Evolutionary conservation across 148 eudicot genomes (phyloP), one percentile per base, ranked within the genome.

Genomic region (Camellia granthamiana): DNA sequence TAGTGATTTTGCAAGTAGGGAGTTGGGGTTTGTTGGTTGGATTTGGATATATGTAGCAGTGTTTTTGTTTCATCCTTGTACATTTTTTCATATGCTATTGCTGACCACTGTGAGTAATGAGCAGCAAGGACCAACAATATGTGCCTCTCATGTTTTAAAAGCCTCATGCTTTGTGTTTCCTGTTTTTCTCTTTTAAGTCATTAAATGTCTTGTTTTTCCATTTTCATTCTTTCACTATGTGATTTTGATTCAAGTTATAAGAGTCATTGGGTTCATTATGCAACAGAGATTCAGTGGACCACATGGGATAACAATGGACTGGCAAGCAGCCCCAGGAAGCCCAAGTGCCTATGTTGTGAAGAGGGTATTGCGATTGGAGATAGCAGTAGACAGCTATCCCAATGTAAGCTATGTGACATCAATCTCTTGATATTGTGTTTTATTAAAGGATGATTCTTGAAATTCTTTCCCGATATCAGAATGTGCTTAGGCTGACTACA

Each of bases 361-460:
- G 84, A 82, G 81, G 49, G 60, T 84, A 10, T 55, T 88, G 77
- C 87, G 90, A 74, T 84, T 88, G 81, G 90, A 88, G n/a, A 86
- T 88, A 72, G 87, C 90, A 11, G 90, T 88, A 7, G 88, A 80
- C 78, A 85, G 82, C 83, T 88, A 73, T 76, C 90, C 90, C 47
- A 82, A 85, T 84, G 90, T 88, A 81, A 79, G 86, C 63, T 52
- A 43, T 15, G 43, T 12, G 78, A 46, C 66, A 11, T 81, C 44
- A 38, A 47, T 73, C 69, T 76, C 79, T 63, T 38, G 15, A 14
- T 67, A 15, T 81, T 49, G 13, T 51, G 44, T 67, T 51, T 54
- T 52, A 44, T 4, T 77, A 11, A 65, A 76, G 64, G 19, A 14
- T 10, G 30, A 21, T 77, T 49, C 4, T 78, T 5, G 46, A 52